A percentile compares a stretch with the other conserved stretches of the same genome.
phyloP scores from a whole-genome alignment of 1,139 yeast genomes.

The Hansenula sp. region DNA sequence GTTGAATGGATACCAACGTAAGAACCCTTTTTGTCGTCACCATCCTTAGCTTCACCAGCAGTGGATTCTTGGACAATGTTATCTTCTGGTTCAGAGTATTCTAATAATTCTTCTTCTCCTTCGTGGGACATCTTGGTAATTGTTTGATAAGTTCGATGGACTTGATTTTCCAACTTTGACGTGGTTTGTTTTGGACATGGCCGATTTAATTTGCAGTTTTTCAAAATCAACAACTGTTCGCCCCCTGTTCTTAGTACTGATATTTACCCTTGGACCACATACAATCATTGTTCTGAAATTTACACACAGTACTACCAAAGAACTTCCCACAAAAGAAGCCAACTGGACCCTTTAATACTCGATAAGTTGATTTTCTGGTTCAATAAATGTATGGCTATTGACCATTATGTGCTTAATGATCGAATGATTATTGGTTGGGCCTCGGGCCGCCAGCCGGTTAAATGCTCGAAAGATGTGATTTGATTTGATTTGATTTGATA shows the following conservation, averaged over 20 bases:
- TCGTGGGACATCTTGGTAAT: conserved; percentile 64
- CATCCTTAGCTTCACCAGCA: conserved; percentile 43
- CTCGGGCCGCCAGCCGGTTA: no score
- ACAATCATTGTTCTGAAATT: neutral
- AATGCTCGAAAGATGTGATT: no score
- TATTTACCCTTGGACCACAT: neutral
- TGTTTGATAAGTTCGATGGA: neutral
- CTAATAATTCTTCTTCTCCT: conserved; percentile 98
- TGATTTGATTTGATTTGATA: no score
- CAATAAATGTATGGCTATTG: no score
- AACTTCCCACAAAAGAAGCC: no score
- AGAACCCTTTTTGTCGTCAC: conserved; percentile 89
- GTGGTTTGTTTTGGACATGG: no score
- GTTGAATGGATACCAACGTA: conserved; percentile 98
- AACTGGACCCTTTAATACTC: no score
- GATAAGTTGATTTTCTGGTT: no score
- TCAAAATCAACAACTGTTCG: neutral
- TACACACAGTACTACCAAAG: neutral
- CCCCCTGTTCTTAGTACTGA: conserved; percentile 1
- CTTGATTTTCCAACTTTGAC: no score
- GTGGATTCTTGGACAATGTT: conserved; percentile 69
- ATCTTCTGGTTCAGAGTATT: conserved; percentile 97
- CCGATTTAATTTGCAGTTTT: no score
- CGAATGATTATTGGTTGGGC: no score
- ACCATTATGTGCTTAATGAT: no score